phyloP scores from a whole-genome alignment of 2,329 filamentous ascomycete genomes.

The Davidsoniella eucalypti region DNA sequence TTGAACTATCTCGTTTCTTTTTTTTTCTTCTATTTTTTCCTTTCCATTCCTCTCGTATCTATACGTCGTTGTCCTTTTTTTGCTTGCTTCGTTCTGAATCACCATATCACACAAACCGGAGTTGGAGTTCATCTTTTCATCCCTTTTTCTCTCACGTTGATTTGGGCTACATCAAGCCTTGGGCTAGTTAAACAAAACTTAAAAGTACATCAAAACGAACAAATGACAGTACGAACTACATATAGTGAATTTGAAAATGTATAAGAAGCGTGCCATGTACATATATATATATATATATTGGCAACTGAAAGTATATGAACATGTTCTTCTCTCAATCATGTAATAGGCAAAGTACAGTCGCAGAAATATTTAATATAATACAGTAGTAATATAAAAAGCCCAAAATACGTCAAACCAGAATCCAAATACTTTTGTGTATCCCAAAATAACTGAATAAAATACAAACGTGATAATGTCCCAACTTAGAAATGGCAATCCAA shows the following conservation, averaged over 20 bases:
- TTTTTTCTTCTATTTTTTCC: conserved; percentile 4
- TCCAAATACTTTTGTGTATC: conserved; percentile 10
- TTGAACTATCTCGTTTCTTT: neutral
- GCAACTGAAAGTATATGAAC: neutral
- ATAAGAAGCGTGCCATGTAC: neutral
- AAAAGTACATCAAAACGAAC: neutral
- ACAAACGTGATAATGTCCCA: neutral
- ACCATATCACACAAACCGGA: conserved; percentile 10
- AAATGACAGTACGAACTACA: no score
- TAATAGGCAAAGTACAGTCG: neutral
- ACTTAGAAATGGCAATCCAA: neutral
- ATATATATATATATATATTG: neutral
- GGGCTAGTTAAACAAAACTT: conserved; percentile 9
- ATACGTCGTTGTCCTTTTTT: no score
- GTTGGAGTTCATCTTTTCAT: conserved; percentile 12
- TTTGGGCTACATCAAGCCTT: conserved; percentile 13
- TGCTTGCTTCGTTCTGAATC: conserved; percentile 1
- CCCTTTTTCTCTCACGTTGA: conserved; percentile 6
- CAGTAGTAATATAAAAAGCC: neutral
- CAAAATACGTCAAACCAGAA: neutral
- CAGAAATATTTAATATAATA: neutral
- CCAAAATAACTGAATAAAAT: conserved; percentile 5
- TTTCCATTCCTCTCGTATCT: neutral
- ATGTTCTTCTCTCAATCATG: neutral
- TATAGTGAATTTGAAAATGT: no score